Evolutionary conservation across 2,329 filamentous ascomycete genomes (phyloP), one percentile per base, ranked within the genome.

Genomic region (Endocalyx cinctus): DNA sequence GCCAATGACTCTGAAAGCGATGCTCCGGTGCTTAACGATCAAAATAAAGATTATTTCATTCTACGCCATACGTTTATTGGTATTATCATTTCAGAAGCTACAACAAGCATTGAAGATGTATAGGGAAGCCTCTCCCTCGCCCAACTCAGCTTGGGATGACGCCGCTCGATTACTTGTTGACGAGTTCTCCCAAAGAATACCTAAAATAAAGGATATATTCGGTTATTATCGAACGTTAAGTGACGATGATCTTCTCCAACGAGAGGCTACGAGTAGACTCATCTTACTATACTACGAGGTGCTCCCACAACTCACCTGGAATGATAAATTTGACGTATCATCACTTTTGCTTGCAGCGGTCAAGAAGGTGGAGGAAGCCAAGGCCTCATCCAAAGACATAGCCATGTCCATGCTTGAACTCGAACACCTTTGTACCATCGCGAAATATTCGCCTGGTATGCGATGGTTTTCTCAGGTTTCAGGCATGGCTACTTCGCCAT

Each of bases 281-380:
- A 62, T 98, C 25, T 74, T 79, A 12, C 70, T 89, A n/a, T 97
- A 94, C 61, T 94, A 94, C 55, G 80, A 89, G 53, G 71, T 85
- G 3, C 72, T 87, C 7, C 89, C 92, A 2, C 80, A 86, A 39
- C 68, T 86, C 16, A 87, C 88, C 1, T 69, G 94, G 11, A 81
- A 83, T 43, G 84, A 88, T 47, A 92, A 84, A 45, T 92, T 96
- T 50, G 92, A 97, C 52, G 82, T 94, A 4, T 92, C 90, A 0
- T 66, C 83, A 1, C 72, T 84, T 14, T 70, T 98, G 12, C 79
- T 82, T 6, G 75, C 79, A 38, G 74, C 81, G 1, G 64, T 97
- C 28, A 69, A 74, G 35, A 70, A 70, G 19, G 59, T 87, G 8
- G 76, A 83, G 27, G 59, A 70, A 11, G 64, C 70, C 12, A 59